Conservation (phyloP, 257 asterid species). For the Vinca minor region DNA sequence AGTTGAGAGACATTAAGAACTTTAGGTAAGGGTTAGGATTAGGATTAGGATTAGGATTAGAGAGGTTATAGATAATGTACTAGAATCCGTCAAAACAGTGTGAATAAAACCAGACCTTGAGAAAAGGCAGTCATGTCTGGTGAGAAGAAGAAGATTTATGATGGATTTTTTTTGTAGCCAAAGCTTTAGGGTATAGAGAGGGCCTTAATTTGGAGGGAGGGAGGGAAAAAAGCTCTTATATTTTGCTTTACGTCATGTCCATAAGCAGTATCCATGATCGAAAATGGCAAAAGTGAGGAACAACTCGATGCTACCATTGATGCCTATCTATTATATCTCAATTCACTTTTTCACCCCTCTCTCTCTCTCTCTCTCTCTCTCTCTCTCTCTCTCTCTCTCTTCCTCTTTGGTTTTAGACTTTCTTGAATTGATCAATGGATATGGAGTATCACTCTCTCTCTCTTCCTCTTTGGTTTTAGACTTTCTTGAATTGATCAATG, state of each 20-base stretch:
- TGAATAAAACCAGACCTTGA: not conserved
- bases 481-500: too few species aligned
- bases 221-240: slow-evolving; percentile 16
- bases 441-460: too few species aligned
- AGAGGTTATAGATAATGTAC: slow-evolving; percentile 8
- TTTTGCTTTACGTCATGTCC: slow-evolving; percentile 40
- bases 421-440: too few species aligned
- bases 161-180: not conserved
- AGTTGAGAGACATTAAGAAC: slow-evolving; percentile 12
- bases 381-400: too few species aligned
- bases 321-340: too few species aligned
- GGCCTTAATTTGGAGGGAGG: too few species aligned
- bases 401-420: too few species aligned
- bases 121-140: not conserved
- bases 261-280: slow-evolving; percentile 23
- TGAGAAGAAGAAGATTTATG: not conserved
- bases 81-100: slow-evolving; percentile 19
- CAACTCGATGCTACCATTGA: slow-evolving; percentile 10
- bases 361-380: too few species aligned
- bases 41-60: too few species aligned
- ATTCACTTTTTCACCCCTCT: too few species aligned
- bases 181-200: slow-evolving; percentile 4
- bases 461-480: too few species aligned
- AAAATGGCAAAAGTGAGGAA: slow-evolving; percentile 21
- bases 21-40: slow-evolving; percentile 14